A percentile compares a stretch with the other conserved stretches of the same genome.
These are phyloP conservation scores for Fusarium sp. DNA, from an alignment of 2,329 filamentous ascomycete genomes.

Conservation along the genomic window DNA sequence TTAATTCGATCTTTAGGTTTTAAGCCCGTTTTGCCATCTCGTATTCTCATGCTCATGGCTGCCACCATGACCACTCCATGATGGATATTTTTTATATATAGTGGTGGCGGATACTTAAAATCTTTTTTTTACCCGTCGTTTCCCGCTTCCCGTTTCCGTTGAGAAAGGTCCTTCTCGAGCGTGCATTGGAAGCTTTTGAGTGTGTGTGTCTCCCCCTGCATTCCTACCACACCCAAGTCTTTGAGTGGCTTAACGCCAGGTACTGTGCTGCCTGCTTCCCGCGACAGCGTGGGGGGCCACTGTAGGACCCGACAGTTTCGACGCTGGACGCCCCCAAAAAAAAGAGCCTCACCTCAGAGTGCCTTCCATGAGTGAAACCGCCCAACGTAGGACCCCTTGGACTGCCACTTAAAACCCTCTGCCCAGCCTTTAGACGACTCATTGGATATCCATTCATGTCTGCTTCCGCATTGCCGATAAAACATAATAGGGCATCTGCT, in stretches of 20 bases:
- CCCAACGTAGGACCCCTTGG: slow-evolving; percentile 11
- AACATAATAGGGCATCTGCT: background rate
- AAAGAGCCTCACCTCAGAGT: slow-evolving; percentile 39
- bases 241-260: slow-evolving; percentile 25
- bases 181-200: slow-evolving; percentile 7
- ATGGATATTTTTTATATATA: slow-evolving; percentile 3
- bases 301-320: slow-evolving; percentile 21
- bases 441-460: background rate
- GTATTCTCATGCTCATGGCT: slow-evolving; percentile 7
- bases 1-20: slow-evolving; percentile 17
- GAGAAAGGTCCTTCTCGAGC: slow-evolving; percentile 16
- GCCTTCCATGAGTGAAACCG: no score
- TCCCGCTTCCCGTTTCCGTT: slow-evolving; percentile 4
- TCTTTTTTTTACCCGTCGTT: slow-evolving; percentile 5
- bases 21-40: slow-evolving; percentile 19
- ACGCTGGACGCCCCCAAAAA: background rate
- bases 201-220: slow-evolving; percentile 37
- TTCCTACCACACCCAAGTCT: slow-evolving; percentile 34
- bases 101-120: slow-evolving; percentile 21
- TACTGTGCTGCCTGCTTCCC: slow-evolving; percentile 29
- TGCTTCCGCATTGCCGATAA: slow-evolving; percentile 13
- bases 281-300: slow-evolving; percentile 27
- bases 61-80: slow-evolving; percentile 15
- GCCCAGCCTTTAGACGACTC: slow-evolving; percentile 11
- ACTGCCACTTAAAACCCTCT: slow-evolving; percentile 5